Evolutionary conservation across 495 filamentous ascomycete genomes (phyloP).

Genomic region (Umbilicaria muhlenbergii): DNA sequence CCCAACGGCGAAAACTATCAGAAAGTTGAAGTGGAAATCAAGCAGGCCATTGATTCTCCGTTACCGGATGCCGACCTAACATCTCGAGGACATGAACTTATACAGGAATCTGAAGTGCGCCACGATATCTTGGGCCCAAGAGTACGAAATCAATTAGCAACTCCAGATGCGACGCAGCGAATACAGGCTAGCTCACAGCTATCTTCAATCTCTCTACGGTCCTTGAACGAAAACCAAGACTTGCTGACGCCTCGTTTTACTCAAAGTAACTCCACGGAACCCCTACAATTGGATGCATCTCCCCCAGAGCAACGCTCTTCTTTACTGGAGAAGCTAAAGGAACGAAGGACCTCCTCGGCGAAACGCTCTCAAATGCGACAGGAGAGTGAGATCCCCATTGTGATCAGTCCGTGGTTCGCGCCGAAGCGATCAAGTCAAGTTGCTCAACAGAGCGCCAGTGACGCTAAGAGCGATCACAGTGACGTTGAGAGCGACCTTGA

Average conservation of each 20-base stretch:
- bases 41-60: too few species aligned
- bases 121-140: background rate
- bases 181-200: background rate
- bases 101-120: too few species aligned
- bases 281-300: background rate
- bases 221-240: background rate
- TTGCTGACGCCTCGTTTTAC: constrained; percentile 10
- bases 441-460: constrained; percentile 8
- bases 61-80: too few species aligned
- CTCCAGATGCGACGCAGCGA: background rate
- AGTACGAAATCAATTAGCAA: background rate
- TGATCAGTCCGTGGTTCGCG: constrained; percentile 11
- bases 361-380: background rate
- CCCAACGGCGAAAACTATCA: too few species aligned
- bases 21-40: too few species aligned
- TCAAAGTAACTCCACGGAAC: constrained; percentile 4
- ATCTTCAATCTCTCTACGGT: constrained; percentile 1
- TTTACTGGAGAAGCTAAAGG: constrained; percentile 9
- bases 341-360: constrained; percentile 2
- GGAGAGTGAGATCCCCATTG: background rate
- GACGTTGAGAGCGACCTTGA: background rate
- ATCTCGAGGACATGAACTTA: too few species aligned
- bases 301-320: background rate
- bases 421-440: constrained; percentile 7
- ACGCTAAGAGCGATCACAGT: background rate